Percentiles rank a stretch among this genome's conserved stretches.
Conservation (phyloP, 352 stramenopile species). For the Phytophthora cactorum region DNA sequence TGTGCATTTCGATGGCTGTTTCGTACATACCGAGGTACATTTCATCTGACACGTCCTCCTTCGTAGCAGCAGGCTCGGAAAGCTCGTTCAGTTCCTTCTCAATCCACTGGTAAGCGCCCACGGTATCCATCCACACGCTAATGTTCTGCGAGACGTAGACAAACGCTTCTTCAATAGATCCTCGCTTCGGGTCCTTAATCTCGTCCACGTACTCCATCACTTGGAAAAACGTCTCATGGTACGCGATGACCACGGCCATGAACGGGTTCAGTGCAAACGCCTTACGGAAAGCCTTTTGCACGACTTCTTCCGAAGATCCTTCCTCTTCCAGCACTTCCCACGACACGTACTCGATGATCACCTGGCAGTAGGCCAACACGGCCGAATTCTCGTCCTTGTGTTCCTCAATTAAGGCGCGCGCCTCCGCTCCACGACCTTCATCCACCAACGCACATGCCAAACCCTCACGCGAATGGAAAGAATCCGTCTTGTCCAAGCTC, state of each 20-base stretch:
- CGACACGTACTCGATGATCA: slow-evolving; percentile 89
- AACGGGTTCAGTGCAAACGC: slow-evolving; percentile 84
- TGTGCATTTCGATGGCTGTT: slow-evolving; percentile 88
- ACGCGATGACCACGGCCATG: slow-evolving; percentile 81
- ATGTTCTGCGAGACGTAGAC: slow-evolving; percentile 82
- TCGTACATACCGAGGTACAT: slow-evolving; percentile 91
- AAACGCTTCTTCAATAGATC: slow-evolving; percentile 88
- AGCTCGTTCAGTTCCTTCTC: slow-evolving; percentile 79
- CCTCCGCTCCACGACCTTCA: slow-evolving; percentile 78
- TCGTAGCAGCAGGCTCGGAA: slow-evolving; percentile 49
- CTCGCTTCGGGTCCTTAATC: slow-evolving; percentile 68
- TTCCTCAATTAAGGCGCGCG: slow-evolving; percentile 70
- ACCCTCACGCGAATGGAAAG: slow-evolving; percentile 66
- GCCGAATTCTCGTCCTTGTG: slow-evolving; percentile 60
- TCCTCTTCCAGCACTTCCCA: slow-evolving; percentile 89
- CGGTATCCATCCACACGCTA: slow-evolving; percentile 85
- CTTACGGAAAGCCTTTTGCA: slow-evolving; percentile 71
- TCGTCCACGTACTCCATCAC: slow-evolving; percentile 87
- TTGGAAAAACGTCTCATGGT: slow-evolving; percentile 82
- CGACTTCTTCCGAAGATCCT: slow-evolving; percentile 78
- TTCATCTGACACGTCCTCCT: slow-evolving; percentile 65
- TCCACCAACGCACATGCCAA: slow-evolving; percentile 80
- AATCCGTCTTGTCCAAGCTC: slow-evolving; percentile 71
- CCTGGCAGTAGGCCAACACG: slow-evolving; percentile 82
- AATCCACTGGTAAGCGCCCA: slow-evolving; percentile 82